phyloP scores from a whole-genome alignment of 2,329 filamentous ascomycete genomes.

The Colletotrichum incanum region DNA sequence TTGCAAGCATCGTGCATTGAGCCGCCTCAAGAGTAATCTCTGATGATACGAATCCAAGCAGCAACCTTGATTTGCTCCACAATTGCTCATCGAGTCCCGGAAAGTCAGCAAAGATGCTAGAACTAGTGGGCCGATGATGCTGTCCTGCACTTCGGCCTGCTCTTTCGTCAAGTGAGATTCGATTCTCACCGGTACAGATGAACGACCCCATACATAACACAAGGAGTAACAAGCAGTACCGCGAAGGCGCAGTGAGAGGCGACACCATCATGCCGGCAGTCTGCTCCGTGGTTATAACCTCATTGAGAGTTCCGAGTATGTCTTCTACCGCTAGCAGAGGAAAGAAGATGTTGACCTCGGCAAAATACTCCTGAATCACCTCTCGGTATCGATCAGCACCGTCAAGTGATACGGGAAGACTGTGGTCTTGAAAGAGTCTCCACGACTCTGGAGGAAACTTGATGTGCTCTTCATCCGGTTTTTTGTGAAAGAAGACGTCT shows the following conservation, averaged over 20 bases:
- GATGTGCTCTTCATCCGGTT: neutral
- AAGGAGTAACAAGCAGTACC: conserved; percentile 43
- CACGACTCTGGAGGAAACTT: conserved; percentile 37
- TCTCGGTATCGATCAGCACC: conserved; percentile 24
- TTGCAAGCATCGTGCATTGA: conserved; percentile 50
- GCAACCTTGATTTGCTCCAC: conserved; percentile 47
- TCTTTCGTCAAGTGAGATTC: conserved; percentile 23
- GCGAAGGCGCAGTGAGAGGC: conserved; percentile 1
- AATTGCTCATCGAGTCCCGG: conserved; percentile 28
- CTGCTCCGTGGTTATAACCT: conserved; percentile 13
- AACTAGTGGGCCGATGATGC: neutral
- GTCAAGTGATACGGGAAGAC: neutral
- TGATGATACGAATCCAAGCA: conserved; percentile 45
- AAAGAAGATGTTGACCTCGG: conserved; percentile 49
- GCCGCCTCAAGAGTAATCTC: conserved; percentile 46
- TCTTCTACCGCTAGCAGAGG: conserved; percentile 13
- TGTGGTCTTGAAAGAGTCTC: conserved; percentile 39
- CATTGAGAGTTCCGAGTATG: conserved; percentile 17
- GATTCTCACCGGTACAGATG: conserved; percentile 23
- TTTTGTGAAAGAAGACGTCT: conserved; percentile 35
- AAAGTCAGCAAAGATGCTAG: neutral
- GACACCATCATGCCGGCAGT: neutral
- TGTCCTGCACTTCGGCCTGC: conserved; percentile 13
- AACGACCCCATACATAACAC: conserved; percentile 43
- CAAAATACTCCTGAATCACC: conserved; percentile 46